Evolutionary conservation across 176 grass and related monocot genomes (phyloP), one percentile per base, ranked within the genome.

Genomic region (Themeda triandra): DNA sequence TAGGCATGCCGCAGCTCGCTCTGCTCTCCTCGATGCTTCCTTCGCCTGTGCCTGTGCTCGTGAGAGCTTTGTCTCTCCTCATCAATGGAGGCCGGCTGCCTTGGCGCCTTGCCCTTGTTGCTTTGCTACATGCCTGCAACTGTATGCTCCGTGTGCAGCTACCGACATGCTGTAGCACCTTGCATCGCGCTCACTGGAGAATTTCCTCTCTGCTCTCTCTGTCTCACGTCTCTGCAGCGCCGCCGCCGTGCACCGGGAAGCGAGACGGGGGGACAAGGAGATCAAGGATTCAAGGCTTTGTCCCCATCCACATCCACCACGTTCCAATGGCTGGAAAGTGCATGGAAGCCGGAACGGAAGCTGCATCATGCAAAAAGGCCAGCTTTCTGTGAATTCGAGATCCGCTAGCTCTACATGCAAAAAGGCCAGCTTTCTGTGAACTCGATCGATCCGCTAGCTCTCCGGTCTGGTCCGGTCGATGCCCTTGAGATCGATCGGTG

Each of bases 221-320:
- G n/a, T n/a, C n/a, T n/a, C n/a, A n/a, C n/a, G n/a, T n/a, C n/a
- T n/a, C n/a, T n/a, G n/a, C n/a, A n/a, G 40, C 74, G 41, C 39
- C 68, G 77, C 76, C 63, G 46, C 68, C 75, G 35, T 29, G 77
- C 86, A 73, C 79, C 59, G 92, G 92, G 85, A 95, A 88, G 49
- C 41, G 87, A 63, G 54, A 74, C 69, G 48, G 83, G n/a, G n/a
- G 35, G 90, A 91, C 92, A 91, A 79, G 72, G 80, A 89, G 79
- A 95, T 93, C 91, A 72, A 67, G 63, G 80, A 21, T n/a, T 58
- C 53, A 58, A 58, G 8, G 23, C 87, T 67, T 69, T 90, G 84
- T 91, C 88, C 79, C 86, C 84, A 86, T n/a, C n/a, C n/a, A n/a
- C n/a, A n/a, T n/a, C n/a, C n/a, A n/a, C n/a, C n/a, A n/a, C n/a